Percentiles rank a stretch among this genome's conserved stretches.
Evolutionary conservation across 768 basidiomycete genomes (phyloP).

Genomic region (Fomitopsis serialis): DNA sequence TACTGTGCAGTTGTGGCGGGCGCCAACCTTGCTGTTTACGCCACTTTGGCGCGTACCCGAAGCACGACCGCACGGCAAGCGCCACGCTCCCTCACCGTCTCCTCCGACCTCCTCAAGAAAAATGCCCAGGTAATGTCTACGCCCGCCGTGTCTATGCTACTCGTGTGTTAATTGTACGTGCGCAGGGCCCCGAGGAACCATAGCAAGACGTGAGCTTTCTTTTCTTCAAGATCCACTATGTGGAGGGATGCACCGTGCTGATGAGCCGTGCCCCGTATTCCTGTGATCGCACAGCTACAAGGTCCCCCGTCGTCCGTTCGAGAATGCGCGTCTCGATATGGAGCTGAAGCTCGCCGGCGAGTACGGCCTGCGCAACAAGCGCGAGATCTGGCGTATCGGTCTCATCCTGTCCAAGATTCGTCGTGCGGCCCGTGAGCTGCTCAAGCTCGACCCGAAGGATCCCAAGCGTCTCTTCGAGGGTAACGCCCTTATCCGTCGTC

Average conservation of each 20-base stretch:
- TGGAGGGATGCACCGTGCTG: conserved; percentile 64
- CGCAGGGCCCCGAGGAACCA: conserved; percentile 86
- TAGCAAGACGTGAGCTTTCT: conserved; percentile 84
- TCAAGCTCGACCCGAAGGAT: conserved; percentile 99
- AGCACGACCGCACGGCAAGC: conserved; percentile 16
- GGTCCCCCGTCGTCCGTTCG: conserved; percentile 96
- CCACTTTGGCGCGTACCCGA: conserved; percentile 27
- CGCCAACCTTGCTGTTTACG: conserved; percentile 29
- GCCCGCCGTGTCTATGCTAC: conserved; percentile 6
- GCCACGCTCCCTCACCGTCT: conserved; percentile 21
- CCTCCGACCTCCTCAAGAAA: conserved; percentile 51
- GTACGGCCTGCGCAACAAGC: conserved; percentile 99
- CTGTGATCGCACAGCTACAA: conserved; percentile 72
- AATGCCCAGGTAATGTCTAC: conserved; percentile 76
- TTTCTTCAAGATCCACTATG: conserved; percentile 59
- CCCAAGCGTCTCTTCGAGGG: conserved; percentile 99
- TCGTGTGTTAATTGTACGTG: conserved; percentile 29
- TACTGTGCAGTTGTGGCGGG: conserved; percentile 63
- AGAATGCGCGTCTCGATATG: conserved; percentile 96
- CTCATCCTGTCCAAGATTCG: conserved; percentile 99
- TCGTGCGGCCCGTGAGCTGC: conserved; percentile 99
- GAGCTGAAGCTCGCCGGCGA: conserved; percentile 99
- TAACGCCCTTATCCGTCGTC: conserved; percentile 92
- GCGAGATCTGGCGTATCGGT: conserved; percentile 99
- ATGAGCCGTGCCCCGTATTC: conserved; percentile 58